A percentile compares a stretch with the other conserved stretches of the same genome.
Evolutionary conservation across 306 rosid species (phyloP).

Genomic region (Clitoria ternatea): DNA sequence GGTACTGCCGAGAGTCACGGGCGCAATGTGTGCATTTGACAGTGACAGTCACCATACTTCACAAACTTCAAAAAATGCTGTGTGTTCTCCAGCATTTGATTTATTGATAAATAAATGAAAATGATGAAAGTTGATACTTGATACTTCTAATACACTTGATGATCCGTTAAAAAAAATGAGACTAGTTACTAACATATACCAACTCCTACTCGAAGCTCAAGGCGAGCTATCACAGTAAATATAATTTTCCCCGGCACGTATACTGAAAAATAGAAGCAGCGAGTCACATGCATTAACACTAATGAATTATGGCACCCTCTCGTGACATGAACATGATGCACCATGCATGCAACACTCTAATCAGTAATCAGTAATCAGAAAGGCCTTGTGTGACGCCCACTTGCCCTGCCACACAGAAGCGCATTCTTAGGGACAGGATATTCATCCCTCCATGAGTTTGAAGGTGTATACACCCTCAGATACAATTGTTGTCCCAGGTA

Average conservation of each 20-base stretch:
- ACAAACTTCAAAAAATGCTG: background rate
- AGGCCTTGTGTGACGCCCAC: conserved; percentile 75
- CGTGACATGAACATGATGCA: conserved; percentile 54
- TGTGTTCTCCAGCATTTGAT: background rate
- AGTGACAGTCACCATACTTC: background rate
- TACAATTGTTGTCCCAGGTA: conserved; percentile 95
- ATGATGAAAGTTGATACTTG: conserved; percentile 11
- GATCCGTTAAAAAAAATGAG: conserved; percentile 7
- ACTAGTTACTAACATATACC: no score
- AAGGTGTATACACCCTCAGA: conserved; percentile 67
- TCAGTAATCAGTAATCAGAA: no score
- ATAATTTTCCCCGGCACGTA: background rate
- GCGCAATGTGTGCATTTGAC: background rate
- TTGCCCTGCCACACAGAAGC: conserved; percentile 78
- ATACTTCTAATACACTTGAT: background rate
- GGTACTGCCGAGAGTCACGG: background rate
- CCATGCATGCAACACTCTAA: background rate
- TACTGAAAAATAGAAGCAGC: background rate
- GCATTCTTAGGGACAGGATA: conserved; percentile 78
- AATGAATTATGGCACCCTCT: conserved; percentile 44
- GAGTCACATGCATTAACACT: background rate
- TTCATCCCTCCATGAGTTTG: conserved; percentile 78
- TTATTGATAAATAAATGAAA: conserved; percentile 3
- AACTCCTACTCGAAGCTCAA: conserved; percentile 37
- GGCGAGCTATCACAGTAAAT: conserved; percentile 29